Base-by-base conservation (phyloP, 2,329 filamentous ascomycete species). In the Dothiorella sarmentorum region DNA sequence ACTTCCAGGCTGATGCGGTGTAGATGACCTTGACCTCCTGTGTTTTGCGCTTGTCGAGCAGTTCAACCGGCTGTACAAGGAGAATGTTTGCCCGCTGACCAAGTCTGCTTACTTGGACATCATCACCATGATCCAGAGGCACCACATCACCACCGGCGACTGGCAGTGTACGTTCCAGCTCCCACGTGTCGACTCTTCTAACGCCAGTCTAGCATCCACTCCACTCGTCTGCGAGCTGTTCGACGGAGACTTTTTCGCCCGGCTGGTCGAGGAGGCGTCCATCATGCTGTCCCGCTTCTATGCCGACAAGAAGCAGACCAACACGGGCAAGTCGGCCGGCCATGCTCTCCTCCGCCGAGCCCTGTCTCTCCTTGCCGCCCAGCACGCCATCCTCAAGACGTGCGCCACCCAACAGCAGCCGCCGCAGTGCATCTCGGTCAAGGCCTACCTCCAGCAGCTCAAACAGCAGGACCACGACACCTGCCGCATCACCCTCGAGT, bases 71-170 rank as follows among this genome's bases (percentile, higher is more conserved):
- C 64, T 67, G 61, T 70, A 66, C 31, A 56, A 44, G 2, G 10
- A 56, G 6, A 66, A 60, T 20, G 47, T 61, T 9, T 76, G 73
- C 52, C 63, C 70, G 1, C 67, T 74, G 24, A 67, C 69, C 7
- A 68, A 67, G 60, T 66, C 69, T 3, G 69, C 71, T 6, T 73
- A 72, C 47, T 61, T 76, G 2, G 74, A 76, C 38, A 61, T 75
- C 13, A 53, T 70, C 22, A 68, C 26, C 4, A 18, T 29, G 35
- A 40, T 53, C 35, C 49, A 53, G 33, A 53, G 24, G 20, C 24
- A 53, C 4, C 24, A 53, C 17, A 40, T 53, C 9, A 27, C 5
- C 2, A 29, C 10, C 24, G n/a, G 49, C 3, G 15, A 29, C 24
- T 42, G 22, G 22, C n/a, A 40, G 4, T 27, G 49, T 53, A 31